Conservation (phyloP, 2,329 filamentous ascomycete genomes). For the Xylaria sp. region DNA sequence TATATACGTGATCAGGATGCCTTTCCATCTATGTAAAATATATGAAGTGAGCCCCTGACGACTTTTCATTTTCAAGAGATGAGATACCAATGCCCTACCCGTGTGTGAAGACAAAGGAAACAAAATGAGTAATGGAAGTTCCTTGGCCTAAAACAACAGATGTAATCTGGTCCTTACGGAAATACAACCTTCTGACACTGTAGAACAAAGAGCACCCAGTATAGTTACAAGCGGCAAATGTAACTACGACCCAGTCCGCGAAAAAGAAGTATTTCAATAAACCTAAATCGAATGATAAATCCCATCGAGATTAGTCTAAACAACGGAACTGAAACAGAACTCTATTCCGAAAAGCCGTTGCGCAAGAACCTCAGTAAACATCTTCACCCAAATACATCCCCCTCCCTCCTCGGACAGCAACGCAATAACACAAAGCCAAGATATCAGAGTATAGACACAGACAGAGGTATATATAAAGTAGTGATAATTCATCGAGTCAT, state of each 20-base stretch:
- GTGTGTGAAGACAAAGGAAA: background rate
- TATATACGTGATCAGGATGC: too few species aligned
- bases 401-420: background rate
- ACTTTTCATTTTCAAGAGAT: too few species aligned
- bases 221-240: too few species aligned
- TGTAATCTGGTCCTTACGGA: background rate
- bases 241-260: too few species aligned
- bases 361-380: background rate
- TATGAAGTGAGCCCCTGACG: too few species aligned
- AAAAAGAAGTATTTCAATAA: too few species aligned
- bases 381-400: background rate
- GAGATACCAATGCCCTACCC: too few species aligned
- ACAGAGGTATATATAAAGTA: background rate
- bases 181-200: background rate
- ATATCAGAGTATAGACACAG: background rate
- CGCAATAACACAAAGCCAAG: background rate
- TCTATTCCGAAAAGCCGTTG: too few species aligned
- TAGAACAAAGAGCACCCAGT: background rate
- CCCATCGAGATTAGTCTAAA: too few species aligned
- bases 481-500: conserved; percentile 30
- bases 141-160: background rate
- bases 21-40: too few species aligned
- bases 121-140: background rate
- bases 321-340: too few species aligned
- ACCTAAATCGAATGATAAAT: too few species aligned